phyloP scores from a whole-genome alignment of 306 rosid species.

The Fragaria ananassa region DNA sequence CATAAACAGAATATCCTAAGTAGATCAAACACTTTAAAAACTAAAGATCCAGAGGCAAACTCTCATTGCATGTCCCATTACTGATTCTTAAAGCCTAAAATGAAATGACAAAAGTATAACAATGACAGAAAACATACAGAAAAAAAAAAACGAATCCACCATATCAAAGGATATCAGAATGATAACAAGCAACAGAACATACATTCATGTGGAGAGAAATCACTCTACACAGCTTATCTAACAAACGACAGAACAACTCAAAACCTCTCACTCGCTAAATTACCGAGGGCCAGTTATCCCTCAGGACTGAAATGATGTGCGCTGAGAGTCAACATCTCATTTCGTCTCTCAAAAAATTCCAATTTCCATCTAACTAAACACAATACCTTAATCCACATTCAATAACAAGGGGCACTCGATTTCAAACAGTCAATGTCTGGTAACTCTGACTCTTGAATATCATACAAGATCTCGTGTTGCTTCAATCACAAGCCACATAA shows the following conservation, averaged over 20 bases:
- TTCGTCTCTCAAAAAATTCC: not conserved
- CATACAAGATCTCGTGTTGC: constrained; percentile 25
- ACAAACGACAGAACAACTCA: not conserved
- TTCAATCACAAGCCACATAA: constrained; percentile 27
- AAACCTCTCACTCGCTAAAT: no score
- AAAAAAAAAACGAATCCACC: not conserved
- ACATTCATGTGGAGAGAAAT: not conserved
- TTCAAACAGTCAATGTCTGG: constrained; percentile 47
- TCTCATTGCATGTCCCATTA: not conserved
- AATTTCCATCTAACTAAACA: constrained; percentile 21
- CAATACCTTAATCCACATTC: constrained; percentile 26
- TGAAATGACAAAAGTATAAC: not conserved
- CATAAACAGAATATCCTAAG: not conserved
- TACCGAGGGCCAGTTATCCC: not conserved
- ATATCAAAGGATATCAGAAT: not conserved
- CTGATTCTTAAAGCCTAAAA: not conserved
- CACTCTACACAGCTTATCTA: no score
- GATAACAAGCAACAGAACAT: not conserved
- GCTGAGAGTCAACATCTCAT: constrained; percentile 39
- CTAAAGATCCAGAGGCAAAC: no score
- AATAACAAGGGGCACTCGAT: constrained; percentile 26
- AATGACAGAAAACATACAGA: not conserved
- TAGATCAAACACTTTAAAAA: not conserved
- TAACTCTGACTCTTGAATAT: constrained; percentile 27
- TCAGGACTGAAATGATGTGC: not conserved